These are phyloP conservation scores for Sergeia podlipaevii DNA, from an alignment of 208 protist species.

Conservation along the genomic window DNA sequence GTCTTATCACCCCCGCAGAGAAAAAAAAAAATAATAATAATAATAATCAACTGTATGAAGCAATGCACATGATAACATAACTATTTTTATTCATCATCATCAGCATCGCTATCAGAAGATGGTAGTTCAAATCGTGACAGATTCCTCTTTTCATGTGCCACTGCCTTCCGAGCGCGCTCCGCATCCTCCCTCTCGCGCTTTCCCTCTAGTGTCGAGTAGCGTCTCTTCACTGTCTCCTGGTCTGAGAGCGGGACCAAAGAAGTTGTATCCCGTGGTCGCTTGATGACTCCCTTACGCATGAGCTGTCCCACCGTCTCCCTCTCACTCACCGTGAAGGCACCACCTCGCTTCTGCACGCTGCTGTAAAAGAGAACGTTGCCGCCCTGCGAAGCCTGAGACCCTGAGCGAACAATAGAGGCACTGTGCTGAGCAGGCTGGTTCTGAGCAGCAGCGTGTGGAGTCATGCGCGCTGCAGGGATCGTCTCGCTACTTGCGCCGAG, in stretches of 20 bases:
- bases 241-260: background rate
- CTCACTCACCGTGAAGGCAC: slow-evolving; percentile 69
- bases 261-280: slow-evolving; percentile 14
- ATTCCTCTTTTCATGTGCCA: slow-evolving; percentile 12
- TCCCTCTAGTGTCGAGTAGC: slow-evolving; percentile 27
- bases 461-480: slow-evolving; percentile 37
- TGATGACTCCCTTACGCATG: slow-evolving; percentile 40
- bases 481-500: background rate
- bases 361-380: slow-evolving; percentile 78
- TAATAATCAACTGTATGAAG: too few species aligned
- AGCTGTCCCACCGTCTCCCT: slow-evolving; percentile 68
- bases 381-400: slow-evolving; percentile 24
- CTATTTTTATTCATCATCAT: too few species aligned
- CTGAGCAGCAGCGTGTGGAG: slow-evolving; percentile 56
- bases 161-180: slow-evolving; percentile 14
- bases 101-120: slow-evolving; percentile 15
- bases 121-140: slow-evolving; percentile 25
- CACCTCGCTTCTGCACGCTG: slow-evolving; percentile 76
- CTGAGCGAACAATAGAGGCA: slow-evolving; percentile 63
- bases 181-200: slow-evolving; percentile 21
- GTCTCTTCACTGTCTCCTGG: slow-evolving; percentile 11
- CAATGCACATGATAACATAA: too few species aligned
- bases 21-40: too few species aligned
- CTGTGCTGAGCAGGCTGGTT: slow-evolving; percentile 61
- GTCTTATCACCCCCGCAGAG: too few species aligned